Conservation (phyloP, 371 early-diverging fungal species). For the Saksenaea vasiformis region DNA sequence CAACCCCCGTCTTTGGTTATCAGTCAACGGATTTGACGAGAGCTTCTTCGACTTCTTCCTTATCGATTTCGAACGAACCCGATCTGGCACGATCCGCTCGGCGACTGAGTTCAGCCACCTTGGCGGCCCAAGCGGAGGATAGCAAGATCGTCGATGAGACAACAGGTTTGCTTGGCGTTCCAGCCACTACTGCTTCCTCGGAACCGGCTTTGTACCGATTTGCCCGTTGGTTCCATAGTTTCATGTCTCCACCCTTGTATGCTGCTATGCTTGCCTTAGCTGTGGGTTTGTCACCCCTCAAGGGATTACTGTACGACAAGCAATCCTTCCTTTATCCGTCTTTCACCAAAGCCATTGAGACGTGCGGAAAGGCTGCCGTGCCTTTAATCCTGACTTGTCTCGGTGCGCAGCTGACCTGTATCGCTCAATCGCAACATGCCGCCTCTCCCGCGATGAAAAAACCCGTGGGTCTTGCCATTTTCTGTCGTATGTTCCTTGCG, state of each 20-base stretch:
- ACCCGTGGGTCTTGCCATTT: slow-evolving; percentile 37
- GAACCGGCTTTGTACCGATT: background rate
- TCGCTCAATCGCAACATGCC: slow-evolving; percentile 23
- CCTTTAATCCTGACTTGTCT: slow-evolving; percentile 71
- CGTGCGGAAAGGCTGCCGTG: slow-evolving; percentile 70
- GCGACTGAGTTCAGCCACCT: slow-evolving; percentile 17
- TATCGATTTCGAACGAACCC: background rate
- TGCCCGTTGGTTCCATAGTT: slow-evolving; percentile 21
- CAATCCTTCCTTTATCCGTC: slow-evolving; percentile 57
- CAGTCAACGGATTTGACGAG: background rate
- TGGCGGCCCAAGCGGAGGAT: slow-evolving; percentile 18
- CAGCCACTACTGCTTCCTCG: background rate
- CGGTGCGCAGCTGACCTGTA: slow-evolving; percentile 63
- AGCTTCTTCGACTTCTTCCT: slow-evolving; percentile 5
- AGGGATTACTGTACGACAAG: slow-evolving; percentile 52
- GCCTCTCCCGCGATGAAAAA: slow-evolving; percentile 22
- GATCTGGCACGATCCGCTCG: slow-evolving; percentile 13
- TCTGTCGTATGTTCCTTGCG: slow-evolving; percentile 48
- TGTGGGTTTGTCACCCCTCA: slow-evolving; percentile 58
- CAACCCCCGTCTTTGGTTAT: slow-evolving; percentile 7
- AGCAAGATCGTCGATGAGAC: slow-evolving; percentile 6
- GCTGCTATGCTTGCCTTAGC: slow-evolving; percentile 60
- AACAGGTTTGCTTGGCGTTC: slow-evolving; percentile 10
- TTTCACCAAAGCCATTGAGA: slow-evolving; percentile 62
- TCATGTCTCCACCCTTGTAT: slow-evolving; percentile 67